Evolutionary conservation across 2,329 filamentous ascomycete genomes (phyloP), one percentile per base, ranked within the genome.

Genomic region (Cytospora schulzeri): DNA sequence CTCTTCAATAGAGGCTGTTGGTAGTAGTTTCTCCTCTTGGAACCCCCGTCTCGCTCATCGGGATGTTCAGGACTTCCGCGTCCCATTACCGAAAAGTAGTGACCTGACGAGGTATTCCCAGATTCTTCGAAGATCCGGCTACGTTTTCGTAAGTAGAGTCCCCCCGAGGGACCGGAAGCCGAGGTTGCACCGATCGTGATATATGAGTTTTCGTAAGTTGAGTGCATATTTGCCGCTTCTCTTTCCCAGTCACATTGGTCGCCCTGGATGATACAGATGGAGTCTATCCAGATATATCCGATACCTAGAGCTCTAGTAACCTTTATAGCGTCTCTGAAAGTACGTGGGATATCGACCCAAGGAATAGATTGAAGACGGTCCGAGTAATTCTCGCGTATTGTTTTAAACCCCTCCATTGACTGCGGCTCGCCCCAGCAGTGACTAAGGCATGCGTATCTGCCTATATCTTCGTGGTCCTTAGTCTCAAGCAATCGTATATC

Each of bases 141-240:
- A 7, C 4, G 51, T 17, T 28, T 6, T 15, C 22, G 51, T 22
- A 28, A n/a, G 15, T 53, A 53, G 14, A 53, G 51, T 2, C 51
- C 51, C 19, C 28, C 24, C 15, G n/a, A 3, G 17, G 24, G 28
- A 3, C 28, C 51, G 4, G 8, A 1, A 8, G 51, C 5, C 12
- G 24, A 19, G 0, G 51, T 29, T 17, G 51, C 51, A 7, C 31
- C 59, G 9, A 62, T 51, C 1, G 51, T 62, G n/a, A 62, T 29
- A 4, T 22, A 51, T 9, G 59, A 33, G 35, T 62, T 55, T 45
- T 28, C 6, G 64, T 68, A 74, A 2, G 73, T 69, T 0, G 66
- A 24, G 33, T 71, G 71, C 73, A 74, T 74, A 22, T 59, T 60
- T 26, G 57, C 67, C 2, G 71, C 66, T 61, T 74, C 67, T 0